Evolutionary conservation across 129 eudicot genomes (phyloP).

Genomic region (Deinandra increscens): DNA sequence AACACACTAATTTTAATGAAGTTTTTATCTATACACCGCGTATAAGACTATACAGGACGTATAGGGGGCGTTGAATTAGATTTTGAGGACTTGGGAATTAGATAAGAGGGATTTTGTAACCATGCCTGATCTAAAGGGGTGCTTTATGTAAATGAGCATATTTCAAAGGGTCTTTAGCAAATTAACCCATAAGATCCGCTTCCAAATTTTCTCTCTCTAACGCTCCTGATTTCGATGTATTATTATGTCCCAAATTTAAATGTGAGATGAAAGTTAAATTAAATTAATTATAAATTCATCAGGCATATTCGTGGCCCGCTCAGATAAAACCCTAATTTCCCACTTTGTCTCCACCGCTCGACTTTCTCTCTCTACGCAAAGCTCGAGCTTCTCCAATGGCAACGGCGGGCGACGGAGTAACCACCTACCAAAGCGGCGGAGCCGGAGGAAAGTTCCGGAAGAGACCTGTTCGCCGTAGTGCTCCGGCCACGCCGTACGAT

Average conservation of each 20-base stretch:
- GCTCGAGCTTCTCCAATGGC: slow-evolving; percentile 47
- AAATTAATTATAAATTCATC: slow-evolving; percentile 16
- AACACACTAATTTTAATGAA: too few relatives aligned
- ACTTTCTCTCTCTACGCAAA: slow-evolving; percentile 31
- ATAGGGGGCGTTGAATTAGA: too few relatives aligned
- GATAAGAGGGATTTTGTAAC: too few relatives aligned
- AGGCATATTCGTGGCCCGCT: slow-evolving; percentile 10
- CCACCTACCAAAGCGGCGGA: slow-evolving; percentile 45
- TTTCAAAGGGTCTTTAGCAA: not conserved
- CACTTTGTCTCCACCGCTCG: slow-evolving; percentile 31
- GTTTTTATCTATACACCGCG: too few relatives aligned
- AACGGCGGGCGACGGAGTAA: slow-evolving; percentile 49
- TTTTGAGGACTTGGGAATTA: too few relatives aligned
- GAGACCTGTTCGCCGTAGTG: slow-evolving; percentile 46
- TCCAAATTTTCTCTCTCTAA: slow-evolving; percentile 31
- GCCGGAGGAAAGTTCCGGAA: slow-evolving; percentile 81
- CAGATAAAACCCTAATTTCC: slow-evolving; percentile 35
- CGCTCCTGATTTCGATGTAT: slow-evolving; percentile 26
- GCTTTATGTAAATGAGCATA: not conserved
- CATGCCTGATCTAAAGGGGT: not conserved
- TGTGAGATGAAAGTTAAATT: not conserved
- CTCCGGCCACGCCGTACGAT: slow-evolving; percentile 82
- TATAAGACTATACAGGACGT: too few relatives aligned
- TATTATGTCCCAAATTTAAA: not conserved
- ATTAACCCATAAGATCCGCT: not conserved